A percentile compares a stretch with the other conserved stretches of the same genome.
These are phyloP conservation scores for Nepenthes mirabilis DNA, from an alignment of 148 eudicot species.

Conservation along the genomic window DNA sequence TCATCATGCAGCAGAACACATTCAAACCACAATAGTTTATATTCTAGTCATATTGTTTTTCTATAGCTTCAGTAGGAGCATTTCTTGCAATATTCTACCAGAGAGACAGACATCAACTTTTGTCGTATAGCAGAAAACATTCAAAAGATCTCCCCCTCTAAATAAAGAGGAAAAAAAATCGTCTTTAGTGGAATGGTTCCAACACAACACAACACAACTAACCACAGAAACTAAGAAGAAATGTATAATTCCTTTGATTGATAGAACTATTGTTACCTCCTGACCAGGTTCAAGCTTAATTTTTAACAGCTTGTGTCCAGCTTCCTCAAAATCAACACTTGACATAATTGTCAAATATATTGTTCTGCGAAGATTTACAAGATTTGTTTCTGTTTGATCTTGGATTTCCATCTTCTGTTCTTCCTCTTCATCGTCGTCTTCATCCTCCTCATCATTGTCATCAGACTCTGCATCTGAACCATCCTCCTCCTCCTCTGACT, in stretches of 20 bases:
- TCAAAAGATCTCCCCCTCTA: too few relatives aligned
- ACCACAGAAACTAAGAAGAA: neutral
- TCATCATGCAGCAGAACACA: too few relatives aligned
- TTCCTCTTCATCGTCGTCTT: conserved; percentile 49
- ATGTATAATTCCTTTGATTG: neutral
- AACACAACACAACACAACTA: neutral
- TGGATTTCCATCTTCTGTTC: conserved; percentile 71
- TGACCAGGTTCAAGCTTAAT: conserved; percentile 97
- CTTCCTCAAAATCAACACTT: conserved; percentile 98
- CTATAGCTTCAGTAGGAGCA: too few relatives aligned
- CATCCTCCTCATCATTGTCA: conserved; percentile 64
- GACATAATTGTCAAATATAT: conserved; percentile 96
- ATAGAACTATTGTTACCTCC: conserved; percentile 40
- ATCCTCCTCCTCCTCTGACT: conserved; percentile 75
- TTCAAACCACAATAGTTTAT: too few relatives aligned
- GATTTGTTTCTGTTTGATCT: conserved; percentile 91
- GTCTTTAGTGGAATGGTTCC: too few relatives aligned
- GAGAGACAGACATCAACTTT: too few relatives aligned
- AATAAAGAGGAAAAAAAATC: too few relatives aligned
- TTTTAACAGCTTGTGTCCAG: conserved; percentile 88
- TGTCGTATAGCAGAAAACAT: too few relatives aligned
- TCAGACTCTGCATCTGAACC: conserved; percentile 57
- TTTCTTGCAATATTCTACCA: too few relatives aligned
- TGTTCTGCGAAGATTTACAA: conserved; percentile 86
- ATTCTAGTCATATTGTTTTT: too few relatives aligned